A percentile compares a stretch with the other conserved stretches of the same genome.
Conservation (phyloP, 1,284 basidiomycete species). For the Ustilago tritici region DNA sequence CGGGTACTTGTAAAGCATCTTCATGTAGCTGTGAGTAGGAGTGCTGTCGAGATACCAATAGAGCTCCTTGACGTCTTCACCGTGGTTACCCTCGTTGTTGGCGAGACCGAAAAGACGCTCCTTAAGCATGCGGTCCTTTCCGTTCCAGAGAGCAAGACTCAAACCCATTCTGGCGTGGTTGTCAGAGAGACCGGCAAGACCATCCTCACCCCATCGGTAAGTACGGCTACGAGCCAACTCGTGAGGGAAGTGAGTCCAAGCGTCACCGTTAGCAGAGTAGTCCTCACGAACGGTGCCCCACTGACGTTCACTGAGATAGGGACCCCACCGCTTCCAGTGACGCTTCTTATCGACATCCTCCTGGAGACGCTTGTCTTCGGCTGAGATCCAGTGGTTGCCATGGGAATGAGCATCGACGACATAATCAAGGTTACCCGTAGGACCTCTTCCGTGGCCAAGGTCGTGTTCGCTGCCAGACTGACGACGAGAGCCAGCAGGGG, state of each 20-base stretch:
- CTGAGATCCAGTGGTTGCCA: conserved; percentile 52
- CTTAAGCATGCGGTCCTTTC: conserved; percentile 91
- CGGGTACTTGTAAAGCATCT: conserved; percentile 97
- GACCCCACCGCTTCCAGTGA: conserved; percentile 99
- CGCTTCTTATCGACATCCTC: conserved; percentile 77
- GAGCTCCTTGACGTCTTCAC: conserved; percentile 97
- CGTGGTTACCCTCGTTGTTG: conserved; percentile 95
- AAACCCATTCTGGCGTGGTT: conserved; percentile 95
- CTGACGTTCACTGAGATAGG: conserved; percentile 94
- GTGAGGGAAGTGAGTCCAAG: conserved; percentile 97
- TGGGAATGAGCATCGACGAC: conserved; percentile 42
- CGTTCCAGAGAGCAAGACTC: conserved; percentile 93
- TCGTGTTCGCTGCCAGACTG: conserved; percentile 45
- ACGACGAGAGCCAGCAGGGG: conserved; percentile 39
- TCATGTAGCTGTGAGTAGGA: conserved; percentile 99
- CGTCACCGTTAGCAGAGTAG: conserved; percentile 94
- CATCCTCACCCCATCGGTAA: conserved; percentile 98
- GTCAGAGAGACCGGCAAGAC: conserved; percentile 94
- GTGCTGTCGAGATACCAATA: conserved; percentile 99
- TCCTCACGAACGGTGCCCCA: conserved; percentile 99
- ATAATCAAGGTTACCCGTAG: conserved; percentile 43
- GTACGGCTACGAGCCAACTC: conserved; percentile 92
- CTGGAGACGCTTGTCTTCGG: conserved; percentile 71
- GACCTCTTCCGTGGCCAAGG: conserved; percentile 49
- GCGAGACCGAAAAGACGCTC: conserved; percentile 94